Percentiles rank a stretch among this genome's conserved stretches.
phyloP scores from a whole-genome alignment of 2,329 filamentous ascomycete species.

The Colletotrichum sp. region DNA sequence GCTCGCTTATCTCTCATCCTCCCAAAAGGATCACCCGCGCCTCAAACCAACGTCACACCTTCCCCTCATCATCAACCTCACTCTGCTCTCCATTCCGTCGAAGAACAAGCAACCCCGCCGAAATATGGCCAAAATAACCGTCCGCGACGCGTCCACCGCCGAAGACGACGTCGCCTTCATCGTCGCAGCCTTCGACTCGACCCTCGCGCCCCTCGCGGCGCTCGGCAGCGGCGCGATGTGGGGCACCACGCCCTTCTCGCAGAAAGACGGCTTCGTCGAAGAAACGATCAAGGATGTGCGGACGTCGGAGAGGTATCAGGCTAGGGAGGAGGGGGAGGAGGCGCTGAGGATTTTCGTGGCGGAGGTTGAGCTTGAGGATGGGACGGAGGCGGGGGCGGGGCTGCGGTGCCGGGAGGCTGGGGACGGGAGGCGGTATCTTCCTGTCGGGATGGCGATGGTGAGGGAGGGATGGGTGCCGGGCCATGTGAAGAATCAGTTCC shows the following conservation, averaged over 20 bases:
- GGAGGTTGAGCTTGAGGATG: constrained; percentile 27
- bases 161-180: constrained; percentile 33
- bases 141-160: constrained; percentile 26
- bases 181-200: constrained; percentile 33
- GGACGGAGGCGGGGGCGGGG: not conserved
- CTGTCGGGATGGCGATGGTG: not conserved
- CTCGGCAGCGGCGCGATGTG: constrained; percentile 33
- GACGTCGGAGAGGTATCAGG: constrained; percentile 28
- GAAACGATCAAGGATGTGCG: constrained; percentile 24
- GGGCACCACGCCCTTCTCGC: constrained; percentile 29
- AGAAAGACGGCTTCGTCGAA: constrained; percentile 25
- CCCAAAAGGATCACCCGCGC: not conserved
- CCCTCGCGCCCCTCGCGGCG: constrained; percentile 29
- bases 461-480: constrained; percentile 14
- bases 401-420: not conserved
- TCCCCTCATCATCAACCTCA: not conserved
- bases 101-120: fast-evolving
- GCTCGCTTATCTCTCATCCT: not conserved
- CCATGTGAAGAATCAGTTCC: constrained; percentile 8
- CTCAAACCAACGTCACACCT: not conserved
- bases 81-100: fast-evolving
- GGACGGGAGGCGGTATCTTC: not conserved
- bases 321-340: constrained; percentile 26
- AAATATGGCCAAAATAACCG: constrained; percentile 5
- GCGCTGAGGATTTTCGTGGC: constrained; percentile 31